Evolutionary conservation across 306 rosid genomes (phyloP).

Genomic region (Oxytropis ochrocephala): DNA sequence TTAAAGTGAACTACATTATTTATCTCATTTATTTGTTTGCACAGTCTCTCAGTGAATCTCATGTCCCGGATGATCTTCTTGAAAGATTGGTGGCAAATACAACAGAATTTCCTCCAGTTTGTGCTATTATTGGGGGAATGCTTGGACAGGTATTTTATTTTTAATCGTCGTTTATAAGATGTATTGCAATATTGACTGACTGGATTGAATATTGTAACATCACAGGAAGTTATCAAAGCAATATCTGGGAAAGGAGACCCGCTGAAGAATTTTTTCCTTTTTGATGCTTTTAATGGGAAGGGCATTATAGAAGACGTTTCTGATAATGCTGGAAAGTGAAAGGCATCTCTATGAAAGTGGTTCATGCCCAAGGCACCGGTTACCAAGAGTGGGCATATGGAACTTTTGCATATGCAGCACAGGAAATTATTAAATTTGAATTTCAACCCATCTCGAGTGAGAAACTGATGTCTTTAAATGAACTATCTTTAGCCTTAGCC

Average conservation of each 20-base stretch:
- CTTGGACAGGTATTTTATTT: conserved; percentile 73
- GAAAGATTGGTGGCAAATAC: conserved; percentile 60
- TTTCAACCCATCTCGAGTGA: neutral
- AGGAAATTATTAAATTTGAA: neutral
- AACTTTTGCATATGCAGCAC: neutral
- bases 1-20: neutral
- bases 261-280: conserved; percentile 73
- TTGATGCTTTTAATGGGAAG: conserved; percentile 83
- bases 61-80: conserved; percentile 56
- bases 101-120: conserved; percentile 90
- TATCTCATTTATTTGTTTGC: conserved; percentile 12
- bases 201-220: neutral
- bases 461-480: conserved; percentile 16
- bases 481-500: neutral
- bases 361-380: neutral
- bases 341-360: neutral
- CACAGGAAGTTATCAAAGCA: conserved; percentile 90
- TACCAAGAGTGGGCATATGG: neutral
- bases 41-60: conserved; percentile 72
- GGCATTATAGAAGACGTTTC: conserved; percentile 79
- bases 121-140: conserved; percentile 87
- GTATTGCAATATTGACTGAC: neutral
- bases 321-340: conserved; percentile 14
- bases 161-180: neutral
- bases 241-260: conserved; percentile 92